Evolutionary conservation across 2,329 filamentous ascomycete species (phyloP), one percentile per base, ranked within the genome.

Genomic region (Chrysosporium queenslandicum): DNA sequence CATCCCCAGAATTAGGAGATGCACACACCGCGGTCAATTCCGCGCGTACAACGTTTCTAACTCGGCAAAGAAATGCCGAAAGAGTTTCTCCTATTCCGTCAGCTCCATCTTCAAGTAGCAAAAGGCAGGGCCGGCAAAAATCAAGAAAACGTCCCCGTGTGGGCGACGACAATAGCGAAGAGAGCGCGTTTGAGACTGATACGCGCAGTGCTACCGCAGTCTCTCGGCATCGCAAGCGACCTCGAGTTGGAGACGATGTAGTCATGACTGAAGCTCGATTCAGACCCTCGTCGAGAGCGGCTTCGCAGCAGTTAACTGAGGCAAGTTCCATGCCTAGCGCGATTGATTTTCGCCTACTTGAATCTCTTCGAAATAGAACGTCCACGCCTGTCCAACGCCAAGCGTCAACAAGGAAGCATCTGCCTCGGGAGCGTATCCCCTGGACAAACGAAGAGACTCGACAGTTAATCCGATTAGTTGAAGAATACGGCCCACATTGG

Each of bases 381-480:
- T 6, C 12, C 7, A 32, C 5, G 18, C 20, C 5, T 11, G 1
- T 25, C 29, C 25, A 9, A 11, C 3, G 18, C 21, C 12, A 30
- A 6, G 9, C 14, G 5, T 8, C 23, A 34, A 16, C 12, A 25
- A 39, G 12, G 32, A 18, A 20, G 3, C 9, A 40, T 43, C n/a
- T n/a, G n/a, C n/a, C n/a, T n/a, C n/a, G n/a, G n/a, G n/a, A n/a
- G 34, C 23, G 51, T 6, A 18, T 42, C 23, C 20, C n/a, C 2
- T 77, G 71, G 70, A 66, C 66, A 1, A 55, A 59, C 1, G 60
- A 58, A 8, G 74, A 77, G 58, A 61, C 70, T 14, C 53, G 64
- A 1, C 67, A 68, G 3, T 65, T 85, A 1, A 65, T 77, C 2
- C 58, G 72, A 0, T 67, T 77, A 23, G 76, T 85, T 55, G 69